These are phyloP conservation scores for Persicaria maculosa DNA, from an alignment of 148 eudicot species.

Conservation along the genomic window DNA sequence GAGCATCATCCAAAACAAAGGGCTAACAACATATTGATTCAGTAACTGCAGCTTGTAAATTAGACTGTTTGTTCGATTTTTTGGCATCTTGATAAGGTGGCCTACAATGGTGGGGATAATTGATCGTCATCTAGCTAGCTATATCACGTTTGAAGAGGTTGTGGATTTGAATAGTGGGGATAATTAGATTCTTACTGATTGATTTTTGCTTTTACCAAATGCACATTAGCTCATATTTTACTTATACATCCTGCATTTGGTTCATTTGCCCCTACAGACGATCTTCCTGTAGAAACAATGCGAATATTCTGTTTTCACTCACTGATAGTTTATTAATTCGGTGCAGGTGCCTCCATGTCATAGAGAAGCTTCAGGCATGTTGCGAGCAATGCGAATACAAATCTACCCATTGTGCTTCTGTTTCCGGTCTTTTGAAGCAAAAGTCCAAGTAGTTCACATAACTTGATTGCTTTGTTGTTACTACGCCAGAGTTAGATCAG, in stretches of 20 bases:
- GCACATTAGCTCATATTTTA: background rate
- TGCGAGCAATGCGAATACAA: slow-evolving; percentile 60
- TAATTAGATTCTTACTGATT: background rate
- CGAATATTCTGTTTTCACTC: background rate
- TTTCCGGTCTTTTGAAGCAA: slow-evolving; percentile 70
- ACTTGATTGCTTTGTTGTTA: background rate
- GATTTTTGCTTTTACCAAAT: background rate
- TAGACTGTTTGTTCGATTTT: background rate
- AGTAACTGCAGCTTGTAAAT: background rate
- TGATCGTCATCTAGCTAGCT: background rate
- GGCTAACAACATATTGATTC: too few relatives aligned
- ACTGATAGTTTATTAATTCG: background rate
- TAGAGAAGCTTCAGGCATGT: slow-evolving; percentile 39
- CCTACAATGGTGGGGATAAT: background rate
- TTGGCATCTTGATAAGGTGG: background rate
- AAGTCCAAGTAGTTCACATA: background rate
- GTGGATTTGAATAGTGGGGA: too few relatives aligned
- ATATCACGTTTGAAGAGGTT: background rate
- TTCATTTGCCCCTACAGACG: background rate
- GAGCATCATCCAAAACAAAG: too few relatives aligned
- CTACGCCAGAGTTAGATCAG: background rate
- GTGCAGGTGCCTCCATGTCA: slow-evolving; percentile 33
- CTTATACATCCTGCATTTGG: background rate
- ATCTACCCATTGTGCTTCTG: slow-evolving; percentile 86
- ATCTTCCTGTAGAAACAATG: too few relatives aligned